These are phyloP conservation scores for Ophiostoma montium DNA, from an alignment of 2,329 filamentous ascomycete genomes.

Conservation along the genomic window DNA sequence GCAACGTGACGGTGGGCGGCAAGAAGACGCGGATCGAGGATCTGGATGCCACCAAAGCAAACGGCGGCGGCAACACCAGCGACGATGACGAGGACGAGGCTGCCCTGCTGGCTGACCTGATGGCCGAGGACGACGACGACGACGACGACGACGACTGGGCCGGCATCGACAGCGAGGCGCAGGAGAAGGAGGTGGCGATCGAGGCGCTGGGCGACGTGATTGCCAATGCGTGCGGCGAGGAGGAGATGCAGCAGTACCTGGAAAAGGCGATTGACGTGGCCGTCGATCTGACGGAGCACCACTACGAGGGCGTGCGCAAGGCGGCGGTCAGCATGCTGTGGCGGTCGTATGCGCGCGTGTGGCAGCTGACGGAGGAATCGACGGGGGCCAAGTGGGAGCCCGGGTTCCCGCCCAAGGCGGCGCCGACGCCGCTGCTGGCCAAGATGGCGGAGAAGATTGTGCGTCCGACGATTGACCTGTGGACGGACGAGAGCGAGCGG, in stretches of 20 bases:
- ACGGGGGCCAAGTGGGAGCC: conserved; percentile 73
- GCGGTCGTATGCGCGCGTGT: conserved; percentile 85
- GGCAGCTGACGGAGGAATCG: conserved; percentile 70
- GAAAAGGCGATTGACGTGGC: conserved; percentile 77
- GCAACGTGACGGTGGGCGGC: conserved; percentile 29
- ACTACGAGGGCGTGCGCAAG: conserved; percentile 87
- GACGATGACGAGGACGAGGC: conserved; percentile 37
- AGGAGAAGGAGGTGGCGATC: conserved; percentile 95
- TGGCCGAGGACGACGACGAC: conserved; percentile 46
- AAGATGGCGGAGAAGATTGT: conserved; percentile 79
- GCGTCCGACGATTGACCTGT: conserved; percentile 69
- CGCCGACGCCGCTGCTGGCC: conserved; percentile 64
- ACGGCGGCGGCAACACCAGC: conserved; percentile 26
- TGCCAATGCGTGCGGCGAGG: conserved; percentile 67
- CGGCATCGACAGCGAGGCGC: conserved; percentile 65
- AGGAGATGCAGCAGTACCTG: conserved; percentile 62
- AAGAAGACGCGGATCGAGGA: conserved; percentile 74
- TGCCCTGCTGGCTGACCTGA: conserved; percentile 36
- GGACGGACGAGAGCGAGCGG: conserved; percentile 86
- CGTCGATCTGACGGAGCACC: conserved; percentile 69
- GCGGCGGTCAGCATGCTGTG: conserved; percentile 82
- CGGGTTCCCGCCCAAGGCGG: conserved; percentile 68
- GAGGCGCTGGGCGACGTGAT: conserved; percentile 92
- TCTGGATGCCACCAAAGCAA: conserved; percentile 22
- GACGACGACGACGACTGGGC: conserved; percentile 76